Conservation (phyloP, 768 basidiomycete species). For the Boletus sp. region DNA sequence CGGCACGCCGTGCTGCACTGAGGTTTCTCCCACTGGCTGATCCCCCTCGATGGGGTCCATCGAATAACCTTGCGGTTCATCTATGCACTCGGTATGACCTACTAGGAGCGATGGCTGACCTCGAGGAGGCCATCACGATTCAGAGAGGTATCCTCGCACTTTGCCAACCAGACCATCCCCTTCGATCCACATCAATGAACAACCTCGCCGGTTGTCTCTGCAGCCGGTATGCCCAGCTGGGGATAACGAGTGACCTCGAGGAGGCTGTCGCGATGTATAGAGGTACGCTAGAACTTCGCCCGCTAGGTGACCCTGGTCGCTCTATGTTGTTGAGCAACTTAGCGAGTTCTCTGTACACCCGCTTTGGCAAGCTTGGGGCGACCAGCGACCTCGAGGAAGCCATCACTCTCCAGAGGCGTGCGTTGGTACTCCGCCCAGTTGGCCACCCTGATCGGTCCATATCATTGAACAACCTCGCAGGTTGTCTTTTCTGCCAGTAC, state of each 20-base stretch:
- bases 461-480: constrained; percentile 16
- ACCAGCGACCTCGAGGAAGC: constrained; percentile 18
- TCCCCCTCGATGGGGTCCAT: background rate
- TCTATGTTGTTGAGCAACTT: background rate
- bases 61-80: background rate
- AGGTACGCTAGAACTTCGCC: too few relatives aligned
- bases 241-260: too few relatives aligned
- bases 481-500: constrained; percentile 3
- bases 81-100: background rate
- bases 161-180: background rate
- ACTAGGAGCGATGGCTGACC: background rate
- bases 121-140: background rate
- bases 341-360: background rate
- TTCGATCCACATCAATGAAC: background rate
- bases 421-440: constrained; percentile 4
- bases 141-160: background rate
- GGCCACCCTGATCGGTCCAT: constrained; percentile 4
- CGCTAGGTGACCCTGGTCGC: too few relatives aligned
- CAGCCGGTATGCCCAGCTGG: too few relatives aligned
- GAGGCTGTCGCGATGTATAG: too few relatives aligned
- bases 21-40: background rate
- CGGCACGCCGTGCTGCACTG: background rate
- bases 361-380: background rate
- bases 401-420: constrained; percentile 6
- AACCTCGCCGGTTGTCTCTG: background rate